Evolutionary conservation across 2,329 filamentous ascomycete species (phyloP).

Genomic region (Sarocladium brachiariae): DNA sequence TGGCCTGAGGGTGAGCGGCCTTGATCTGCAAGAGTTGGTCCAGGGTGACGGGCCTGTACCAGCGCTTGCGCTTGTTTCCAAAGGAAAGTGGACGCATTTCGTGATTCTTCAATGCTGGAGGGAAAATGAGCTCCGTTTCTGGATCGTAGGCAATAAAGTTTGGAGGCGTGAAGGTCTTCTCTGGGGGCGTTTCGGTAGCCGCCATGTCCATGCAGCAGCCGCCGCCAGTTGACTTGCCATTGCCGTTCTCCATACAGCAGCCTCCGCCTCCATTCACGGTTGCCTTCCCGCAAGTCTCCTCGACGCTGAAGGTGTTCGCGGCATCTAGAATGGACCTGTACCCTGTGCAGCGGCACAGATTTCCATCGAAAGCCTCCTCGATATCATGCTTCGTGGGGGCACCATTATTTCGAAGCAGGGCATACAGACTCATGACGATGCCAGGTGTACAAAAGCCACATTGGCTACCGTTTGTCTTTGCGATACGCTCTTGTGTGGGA

Average conservation of each 20-base stretch:
- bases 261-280: slow-evolving; percentile 40
- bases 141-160: slow-evolving; percentile 92
- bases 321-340: slow-evolving; percentile 92
- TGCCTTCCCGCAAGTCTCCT: slow-evolving; percentile 43
- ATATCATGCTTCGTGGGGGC: slow-evolving; percentile 73
- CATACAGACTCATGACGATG: slow-evolving; percentile 97
- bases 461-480: slow-evolving; percentile 86
- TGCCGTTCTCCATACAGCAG: slow-evolving; percentile 63
- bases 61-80: slow-evolving; percentile 89
- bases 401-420: slow-evolving; percentile 77
- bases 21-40: slow-evolving; percentile 91
- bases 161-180: slow-evolving; percentile 71
- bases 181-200: slow-evolving; percentile 40
- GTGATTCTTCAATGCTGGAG: slow-evolving; percentile 75
- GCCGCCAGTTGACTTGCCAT: slow-evolving; percentile 26
- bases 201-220: slow-evolving; percentile 64
- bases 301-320: slow-evolving; percentile 75
- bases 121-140: slow-evolving; percentile 93
- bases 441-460: slow-evolving; percentile 94
- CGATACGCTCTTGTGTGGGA: slow-evolving; percentile 83
- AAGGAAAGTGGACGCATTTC: slow-evolving; percentile 76
- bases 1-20: slow-evolving; percentile 72
- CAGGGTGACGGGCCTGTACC: slow-evolving; percentile 84
- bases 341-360: slow-evolving; percentile 90
- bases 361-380: slow-evolving; percentile 96